Conservation (phyloP, 805 yeast genomes). For the Alloascoidea africana region DNA sequence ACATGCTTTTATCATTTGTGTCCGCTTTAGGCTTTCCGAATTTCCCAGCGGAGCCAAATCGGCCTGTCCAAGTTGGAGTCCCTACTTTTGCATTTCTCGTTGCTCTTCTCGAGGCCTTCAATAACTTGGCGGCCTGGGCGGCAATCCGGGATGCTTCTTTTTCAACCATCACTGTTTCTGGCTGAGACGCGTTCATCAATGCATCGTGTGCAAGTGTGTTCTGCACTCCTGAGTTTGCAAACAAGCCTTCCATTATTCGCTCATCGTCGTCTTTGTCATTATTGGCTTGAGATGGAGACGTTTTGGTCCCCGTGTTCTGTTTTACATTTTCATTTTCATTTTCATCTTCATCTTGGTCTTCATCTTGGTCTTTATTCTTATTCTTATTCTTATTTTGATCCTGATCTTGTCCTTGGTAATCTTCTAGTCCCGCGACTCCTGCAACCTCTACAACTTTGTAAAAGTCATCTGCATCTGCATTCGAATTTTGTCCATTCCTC, state of each 20-base stretch:
- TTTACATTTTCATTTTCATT: slow-evolving; percentile 6
- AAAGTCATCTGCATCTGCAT: slow-evolving; percentile 44
- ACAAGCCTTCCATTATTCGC: slow-evolving; percentile 59
- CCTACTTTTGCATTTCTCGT: slow-evolving; percentile 41
- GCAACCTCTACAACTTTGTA: slow-evolving; percentile 41
- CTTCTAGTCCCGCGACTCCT: slow-evolving; percentile 65
- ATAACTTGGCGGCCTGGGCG: slow-evolving; percentile 44
- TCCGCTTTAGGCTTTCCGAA: slow-evolving; percentile 15
- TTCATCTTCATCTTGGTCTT: background rate
- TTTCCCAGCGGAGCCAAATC: slow-evolving; percentile 73
- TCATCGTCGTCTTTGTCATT: slow-evolving; percentile 25
- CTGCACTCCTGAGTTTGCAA: slow-evolving; percentile 58
- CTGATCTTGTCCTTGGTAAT: slow-evolving; percentile 34
- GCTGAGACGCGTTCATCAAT: slow-evolving; percentile 39
- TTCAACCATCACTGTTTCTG: slow-evolving; percentile 40
- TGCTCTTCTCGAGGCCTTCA: slow-evolving; percentile 37
- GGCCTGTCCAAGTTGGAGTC: slow-evolving; percentile 94
- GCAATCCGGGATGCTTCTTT: slow-evolving; percentile 49
- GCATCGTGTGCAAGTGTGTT: slow-evolving; percentile 70
- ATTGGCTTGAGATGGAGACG: background rate
- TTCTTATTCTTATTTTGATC: slow-evolving; percentile 16
- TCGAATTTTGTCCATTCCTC: slow-evolving; percentile 16
- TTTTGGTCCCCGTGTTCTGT: background rate
- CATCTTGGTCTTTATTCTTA: background rate
- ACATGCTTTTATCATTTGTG: slow-evolving; percentile 5